A percentile compares a stretch with the other conserved stretches of the same genome.
These are phyloP conservation scores for Didymella exigua DNA, from an alignment of 2,329 filamentous ascomycete genomes.

Conservation along the genomic window DNA sequence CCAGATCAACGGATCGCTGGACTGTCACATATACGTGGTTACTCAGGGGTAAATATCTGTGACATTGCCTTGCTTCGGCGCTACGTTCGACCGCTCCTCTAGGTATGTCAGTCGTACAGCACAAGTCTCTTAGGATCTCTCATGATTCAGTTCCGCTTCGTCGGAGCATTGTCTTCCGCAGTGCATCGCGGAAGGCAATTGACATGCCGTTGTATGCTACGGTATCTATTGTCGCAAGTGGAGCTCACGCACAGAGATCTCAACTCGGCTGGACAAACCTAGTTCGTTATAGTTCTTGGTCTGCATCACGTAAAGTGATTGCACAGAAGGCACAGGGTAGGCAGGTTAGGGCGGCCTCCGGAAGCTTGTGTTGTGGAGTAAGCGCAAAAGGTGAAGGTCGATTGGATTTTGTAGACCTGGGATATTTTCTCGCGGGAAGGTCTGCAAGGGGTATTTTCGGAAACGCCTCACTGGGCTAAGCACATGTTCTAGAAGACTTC, in stretches of 20 bases:
- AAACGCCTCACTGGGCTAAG: neutral
- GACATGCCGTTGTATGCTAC: constrained; percentile 10
- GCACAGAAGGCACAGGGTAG: neutral
- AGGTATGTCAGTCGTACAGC: neutral
- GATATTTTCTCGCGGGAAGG: neutral
- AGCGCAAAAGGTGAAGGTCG: neutral
- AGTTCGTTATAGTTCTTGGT: neutral
- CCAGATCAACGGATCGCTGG: constrained; percentile 16
- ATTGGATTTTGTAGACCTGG: neutral
- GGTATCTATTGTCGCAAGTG: neutral
- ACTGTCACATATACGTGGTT: constrained; percentile 2
- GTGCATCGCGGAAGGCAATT: neutral
- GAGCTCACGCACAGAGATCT: constrained; percentile 1
- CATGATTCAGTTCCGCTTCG: neutral
- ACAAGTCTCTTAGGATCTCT: neutral
- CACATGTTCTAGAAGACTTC: constrained; percentile 16
- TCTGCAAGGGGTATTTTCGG: constrained; percentile 3
- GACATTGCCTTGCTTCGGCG: constrained; percentile 9
- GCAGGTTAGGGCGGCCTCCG: constrained; percentile 2
- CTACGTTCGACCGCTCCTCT: neutral
- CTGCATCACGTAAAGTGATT: constrained; percentile 2
- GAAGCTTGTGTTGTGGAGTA: constrained; percentile 1
- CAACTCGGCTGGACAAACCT: constrained; percentile 4
- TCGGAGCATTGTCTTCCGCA: constrained; percentile 10
- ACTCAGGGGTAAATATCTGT: constrained; percentile 12